Base-by-base conservation (phyloP, 2,329 filamentous ascomycete genomes). In the Chalara sp. region DNA sequence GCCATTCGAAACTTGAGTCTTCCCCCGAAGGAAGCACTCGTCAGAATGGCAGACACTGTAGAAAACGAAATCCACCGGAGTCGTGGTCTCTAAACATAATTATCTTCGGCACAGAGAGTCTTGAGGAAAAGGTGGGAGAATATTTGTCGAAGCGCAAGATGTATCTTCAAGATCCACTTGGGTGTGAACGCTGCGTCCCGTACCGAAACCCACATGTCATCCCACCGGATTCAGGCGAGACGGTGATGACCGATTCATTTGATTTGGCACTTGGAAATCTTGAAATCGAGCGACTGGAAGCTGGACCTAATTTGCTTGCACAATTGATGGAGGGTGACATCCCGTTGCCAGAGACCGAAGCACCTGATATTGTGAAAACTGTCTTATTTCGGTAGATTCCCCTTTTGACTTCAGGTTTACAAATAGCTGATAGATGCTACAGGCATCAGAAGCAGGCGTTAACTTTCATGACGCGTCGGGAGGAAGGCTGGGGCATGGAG, bases 121-220 rank as follows among this genome's bases (percentile, higher is more conserved):
- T 55, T 21, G 43, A 43, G 21, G 48, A 52, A 21, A 42, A 30
- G 30, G 21, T 57, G 5, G 55, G 53, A 44, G 44, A 48, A 30
- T 57, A 48, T 29, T 35, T 57, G 5, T 44, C 48, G 6, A 32
- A 46, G 21, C 7, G 43, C 1, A 28, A 49, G 29, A 50, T 55
- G 45, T 53, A 55, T 47, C 48, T 57, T 10, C 55, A 57, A 52
- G 55, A 57, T 41, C 55, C 55, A 12, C 6, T 46, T 11, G 35
- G 32, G 1, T 57, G 55, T 32, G 43, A 52, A 4, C 48, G 44
- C 2, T 6, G 21, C 32, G 51, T 55, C n/a, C 33, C 12, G 29
- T 57, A 57, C 42, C 37, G 49, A 6, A 55, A 55, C 31, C 55
- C 55, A 12, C 55, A 57, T 46, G 41, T 53, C 6, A 39, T 57